phyloP scores from a whole-genome alignment of 768 basidiomycete genomes.

The Fistulinella prunicolor region DNA sequence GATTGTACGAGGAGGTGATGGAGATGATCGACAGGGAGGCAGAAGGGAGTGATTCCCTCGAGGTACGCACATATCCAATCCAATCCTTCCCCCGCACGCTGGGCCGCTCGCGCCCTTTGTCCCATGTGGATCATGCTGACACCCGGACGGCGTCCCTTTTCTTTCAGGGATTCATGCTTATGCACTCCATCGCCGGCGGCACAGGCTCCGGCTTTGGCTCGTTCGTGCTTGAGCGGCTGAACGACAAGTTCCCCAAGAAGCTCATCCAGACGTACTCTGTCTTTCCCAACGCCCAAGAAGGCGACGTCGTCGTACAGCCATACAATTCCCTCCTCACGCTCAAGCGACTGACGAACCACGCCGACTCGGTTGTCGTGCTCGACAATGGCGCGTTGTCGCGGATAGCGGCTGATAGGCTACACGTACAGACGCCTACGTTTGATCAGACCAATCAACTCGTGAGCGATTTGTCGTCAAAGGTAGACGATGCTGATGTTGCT shows the following conservation, averaged over 20 bases:
- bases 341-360: slow-evolving; percentile 92
- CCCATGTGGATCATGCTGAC: background rate
- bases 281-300: slow-evolving; percentile 90
- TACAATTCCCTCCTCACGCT: slow-evolving; percentile 94
- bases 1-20: slow-evolving; percentile 93
- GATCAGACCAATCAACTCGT: slow-evolving; percentile 93
- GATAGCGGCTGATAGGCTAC: slow-evolving; percentile 89
- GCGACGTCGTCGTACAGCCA: slow-evolving; percentile 97
- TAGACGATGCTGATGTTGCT: background rate
- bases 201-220: slow-evolving; percentile 98
- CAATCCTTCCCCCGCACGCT: background rate
- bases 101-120: too few species aligned
- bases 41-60: slow-evolving; percentile 94
- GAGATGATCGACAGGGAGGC: slow-evolving; percentile 99
- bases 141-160: background rate
- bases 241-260: slow-evolving; percentile 98
- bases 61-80: slow-evolving; percentile 49
- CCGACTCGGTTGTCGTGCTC: slow-evolving; percentile 95
- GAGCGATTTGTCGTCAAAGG: slow-evolving; percentile 18
- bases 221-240: slow-evolving; percentile 93
- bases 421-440: slow-evolving; percentile 82
- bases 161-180: slow-evolving; percentile 97
- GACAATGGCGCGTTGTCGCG: slow-evolving; percentile 93
- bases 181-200: slow-evolving; percentile 98
- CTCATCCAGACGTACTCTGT: slow-evolving; percentile 99